phyloP scores from a whole-genome alignment of 1,139 yeast genomes.

The Arxiozyma slooffiae region DNA sequence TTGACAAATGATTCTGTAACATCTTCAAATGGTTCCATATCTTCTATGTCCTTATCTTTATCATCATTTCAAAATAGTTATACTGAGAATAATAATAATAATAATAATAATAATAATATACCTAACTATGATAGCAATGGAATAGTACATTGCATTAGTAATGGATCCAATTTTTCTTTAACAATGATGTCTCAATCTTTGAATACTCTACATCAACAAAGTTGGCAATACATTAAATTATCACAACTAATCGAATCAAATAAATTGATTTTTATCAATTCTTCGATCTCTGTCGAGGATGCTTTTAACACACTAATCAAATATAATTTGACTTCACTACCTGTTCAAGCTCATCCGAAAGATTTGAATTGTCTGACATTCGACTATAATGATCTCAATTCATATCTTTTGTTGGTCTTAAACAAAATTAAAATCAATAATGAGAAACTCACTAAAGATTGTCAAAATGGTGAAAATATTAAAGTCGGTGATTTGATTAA shows the following conservation, averaged over 20 bases:
- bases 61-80: slow-evolving; percentile 1
- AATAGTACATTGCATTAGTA: background rate
- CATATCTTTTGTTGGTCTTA: slow-evolving; percentile 66
- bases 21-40: slow-evolving; percentile 7
- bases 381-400: slow-evolving; percentile 84
- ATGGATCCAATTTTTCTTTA: slow-evolving; percentile 2
- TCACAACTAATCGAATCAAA: slow-evolving; percentile 69
- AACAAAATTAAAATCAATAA: slow-evolving; percentile 45
- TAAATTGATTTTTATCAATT: slow-evolving; percentile 60
- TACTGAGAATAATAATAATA: background rate
- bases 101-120: background rate
- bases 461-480: slow-evolving; percentile 24
- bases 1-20: slow-evolving; percentile 4
- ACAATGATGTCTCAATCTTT: slow-evolving; percentile 16
- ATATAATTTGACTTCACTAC: slow-evolving; percentile 73
- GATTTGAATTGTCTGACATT: slow-evolving; percentile 67
- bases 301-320: slow-evolving; percentile 71
- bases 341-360: slow-evolving; percentile 47
- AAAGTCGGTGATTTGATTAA: slow-evolving; percentile 32
- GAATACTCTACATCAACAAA: slow-evolving; percentile 25
- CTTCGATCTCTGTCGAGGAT: slow-evolving; percentile 59
- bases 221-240: slow-evolving; percentile 69
- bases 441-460: slow-evolving; percentile 22
- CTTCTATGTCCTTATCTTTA: slow-evolving; percentile 6
- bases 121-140: background rate